Base-by-base conservation (phyloP, 257 asterid genomes). In the Capsicum chinense region DNA sequence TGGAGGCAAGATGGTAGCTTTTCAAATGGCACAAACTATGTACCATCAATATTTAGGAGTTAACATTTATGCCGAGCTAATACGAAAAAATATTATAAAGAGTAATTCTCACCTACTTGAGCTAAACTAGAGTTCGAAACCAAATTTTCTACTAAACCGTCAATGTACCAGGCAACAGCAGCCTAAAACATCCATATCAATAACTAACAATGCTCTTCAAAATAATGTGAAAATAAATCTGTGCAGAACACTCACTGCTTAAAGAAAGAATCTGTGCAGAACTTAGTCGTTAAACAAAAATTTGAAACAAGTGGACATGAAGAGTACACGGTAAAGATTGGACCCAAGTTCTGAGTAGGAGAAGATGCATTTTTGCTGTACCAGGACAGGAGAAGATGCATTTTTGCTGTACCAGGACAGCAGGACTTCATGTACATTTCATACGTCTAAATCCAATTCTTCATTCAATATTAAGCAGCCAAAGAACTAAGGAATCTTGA, bases 11-110 rank as follows among this genome's bases (percentile, higher is more conserved):
- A 73, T 0, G 7, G 39, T 19, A 71, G 17, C 58, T 44, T n/a
- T 47, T 71, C 79, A 71, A 71, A 71, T 47, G 79, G 57, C 79
- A 71, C 52, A 68, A 37, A 68, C 37, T 44, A n/a, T 44, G 57
- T n/a, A 44, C 26, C 57, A 44, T 26, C 33, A 26, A 26, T 26
- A 26, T 26, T 26, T 26, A 26, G 33, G 33, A 26, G 33, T 54
- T 9, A 52, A 16, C 44, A 13, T 13, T 74, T 50, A 48, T 19
- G 62, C 80, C 12, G 9, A 26, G 9, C 33, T n/a, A 56, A 33
- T 9, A 39, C 70, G 69, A 19, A 62, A 83, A 17, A 48, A 12
- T 82, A 26, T 26, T 26, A 26, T 26, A 66, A n/a, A 33, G 62
- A 83, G 80, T 26, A 35, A 54, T 6, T 66, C 19, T 69, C 48